Base-by-base conservation (phyloP, 306 rosid species). In the Cucumis melo region DNA sequence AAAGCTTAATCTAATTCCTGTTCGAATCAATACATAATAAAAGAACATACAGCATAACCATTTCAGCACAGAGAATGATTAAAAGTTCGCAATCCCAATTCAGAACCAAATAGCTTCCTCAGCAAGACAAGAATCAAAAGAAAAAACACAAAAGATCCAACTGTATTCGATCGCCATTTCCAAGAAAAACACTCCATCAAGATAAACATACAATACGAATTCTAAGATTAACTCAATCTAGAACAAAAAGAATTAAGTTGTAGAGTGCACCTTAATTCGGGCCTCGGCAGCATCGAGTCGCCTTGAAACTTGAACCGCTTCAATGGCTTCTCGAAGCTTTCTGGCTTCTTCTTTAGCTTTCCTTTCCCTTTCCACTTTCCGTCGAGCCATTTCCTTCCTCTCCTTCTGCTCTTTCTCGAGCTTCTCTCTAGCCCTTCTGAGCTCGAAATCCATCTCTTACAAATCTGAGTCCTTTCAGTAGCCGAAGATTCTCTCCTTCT, bases 401-500 rank as follows among this genome's bases (percentile, higher is more conserved):
- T 88, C 96, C 73, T 74, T 90, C 85, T 94, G 99, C 84, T 94
- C 99, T 79, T 85, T 94, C 70, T 84, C 92, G 70, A 94, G 85
- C 86, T 90, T 94, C 91, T 94, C 99, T 78, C 96, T 85, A 77
- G 99, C 96, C 80, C 91, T 85, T 72, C 96, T 77, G 60, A 94
- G 86, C 83, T 94, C 99, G 63, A 89, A 94, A 89, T 92, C 97
- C 99, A 94, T 93, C 20, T 16, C 81, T 68, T 77, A 19, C 53
- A 5, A 24, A 21, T 70, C 77, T 72, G 48, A 73, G 44, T 48
- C 78, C 56, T 61, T 55, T 75, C n/a, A 29, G 4, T 5, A 17
- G 34, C 14, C 19, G 77, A 53, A 21, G 1, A 15, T 7, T 51
- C 55, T 53, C 16, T 36, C 10, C 2, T 34, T 20, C 8, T 14